These are phyloP conservation scores for Silybum marianum DNA, from an alignment of 129 eudicot species.

Conservation along the genomic window DNA sequence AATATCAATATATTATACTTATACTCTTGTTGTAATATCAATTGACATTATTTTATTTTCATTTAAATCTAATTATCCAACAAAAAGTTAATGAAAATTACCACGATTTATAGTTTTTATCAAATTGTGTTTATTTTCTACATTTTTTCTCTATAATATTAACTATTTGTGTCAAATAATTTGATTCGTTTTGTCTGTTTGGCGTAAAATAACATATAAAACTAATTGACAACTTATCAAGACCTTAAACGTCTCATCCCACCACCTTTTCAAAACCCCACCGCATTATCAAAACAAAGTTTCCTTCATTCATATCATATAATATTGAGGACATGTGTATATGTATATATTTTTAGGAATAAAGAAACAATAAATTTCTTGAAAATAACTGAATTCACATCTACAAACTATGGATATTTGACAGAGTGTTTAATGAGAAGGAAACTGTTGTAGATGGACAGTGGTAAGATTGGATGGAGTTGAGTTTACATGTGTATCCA, in stretches of 20 bases:
- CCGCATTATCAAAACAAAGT: not conserved
- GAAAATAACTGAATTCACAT: not conserved
- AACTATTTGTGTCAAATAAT: no score
- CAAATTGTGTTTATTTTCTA: no score
- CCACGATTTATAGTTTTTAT: no score
- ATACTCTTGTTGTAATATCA: no score
- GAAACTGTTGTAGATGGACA: not conserved
- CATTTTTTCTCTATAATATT: no score
- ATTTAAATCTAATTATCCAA: no score
- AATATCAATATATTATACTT: no score
- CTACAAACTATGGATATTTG: not conserved
- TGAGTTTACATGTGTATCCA: not conserved
- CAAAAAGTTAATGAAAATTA: no score
- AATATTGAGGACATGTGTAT: not conserved
- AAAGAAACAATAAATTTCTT: not conserved
- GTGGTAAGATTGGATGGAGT: not conserved
- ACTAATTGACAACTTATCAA: not conserved
- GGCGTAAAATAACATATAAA: no score
- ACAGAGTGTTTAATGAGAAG: not conserved
- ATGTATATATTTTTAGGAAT: not conserved
- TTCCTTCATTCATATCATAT: not conserved
- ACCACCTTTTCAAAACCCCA: conserved; percentile 10
- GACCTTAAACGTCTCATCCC: not conserved
- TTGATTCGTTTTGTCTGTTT: no score
- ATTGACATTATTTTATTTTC: no score